Percentiles rank a stretch among this genome's conserved stretches.
Evolutionary conservation across 306 rosid genomes (phyloP).

Genomic region (Prunus mume): DNA sequence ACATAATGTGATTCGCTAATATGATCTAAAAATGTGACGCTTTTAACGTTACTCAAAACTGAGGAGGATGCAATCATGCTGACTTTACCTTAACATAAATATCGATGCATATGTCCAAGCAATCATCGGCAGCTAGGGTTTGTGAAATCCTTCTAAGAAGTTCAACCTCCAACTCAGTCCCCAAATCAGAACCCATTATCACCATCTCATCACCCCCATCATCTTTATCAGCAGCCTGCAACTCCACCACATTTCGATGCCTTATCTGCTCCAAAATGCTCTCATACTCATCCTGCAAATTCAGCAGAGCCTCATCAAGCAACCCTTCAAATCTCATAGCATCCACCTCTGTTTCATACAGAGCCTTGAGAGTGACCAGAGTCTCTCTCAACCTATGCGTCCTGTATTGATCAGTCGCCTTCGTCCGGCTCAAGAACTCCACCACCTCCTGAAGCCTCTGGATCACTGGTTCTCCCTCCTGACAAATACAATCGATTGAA

Average conservation of each 20-base stretch:
- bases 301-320: conserved; percentile 67
- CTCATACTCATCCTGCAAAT: conserved; percentile 83
- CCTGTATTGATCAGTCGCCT: conserved; percentile 62
- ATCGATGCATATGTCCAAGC: conserved; percentile 85
- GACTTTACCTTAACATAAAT: conserved; percentile 68
- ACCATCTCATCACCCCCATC: conserved; percentile 3
- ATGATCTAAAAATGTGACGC: neutral
- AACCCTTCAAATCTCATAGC: conserved; percentile 79
- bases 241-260: conserved; percentile 36
- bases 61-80: neutral
- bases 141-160: conserved; percentile 52
- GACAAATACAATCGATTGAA: conserved; percentile 42
- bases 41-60: neutral
- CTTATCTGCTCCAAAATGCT: conserved; percentile 41
- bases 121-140: conserved; percentile 67
- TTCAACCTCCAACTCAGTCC: conserved; percentile 54
- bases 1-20: neutral
- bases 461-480: conserved; percentile 69
- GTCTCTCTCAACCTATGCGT: conserved; percentile 64
- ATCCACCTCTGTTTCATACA: conserved; percentile 74
- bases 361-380: conserved; percentile 53
- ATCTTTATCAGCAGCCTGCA: conserved; percentile 14
- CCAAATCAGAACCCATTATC: conserved; percentile 38
- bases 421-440: conserved; percentile 82
- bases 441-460: conserved; percentile 90